Base-by-base conservation (phyloP, 768 basidiomycete species). In the Mycena amicta region DNA sequence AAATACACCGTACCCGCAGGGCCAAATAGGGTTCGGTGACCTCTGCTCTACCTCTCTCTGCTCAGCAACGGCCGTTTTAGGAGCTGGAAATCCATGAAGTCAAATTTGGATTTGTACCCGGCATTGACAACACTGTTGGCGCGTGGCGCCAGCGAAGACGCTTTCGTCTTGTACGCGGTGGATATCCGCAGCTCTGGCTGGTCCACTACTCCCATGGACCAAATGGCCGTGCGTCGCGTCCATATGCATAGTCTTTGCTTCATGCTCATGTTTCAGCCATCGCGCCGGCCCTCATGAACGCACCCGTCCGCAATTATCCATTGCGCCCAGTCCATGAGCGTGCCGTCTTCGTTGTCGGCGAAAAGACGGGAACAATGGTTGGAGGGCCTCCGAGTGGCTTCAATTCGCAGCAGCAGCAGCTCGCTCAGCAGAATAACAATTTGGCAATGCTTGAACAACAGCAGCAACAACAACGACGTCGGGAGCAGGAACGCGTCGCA, bases 91-190 rank as follows among this genome's bases (percentile, higher is more conserved):
- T 93, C 1, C 69, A 76, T 55, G 92, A 94, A 70, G 71, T 82
- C 26, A 92, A 89, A 68, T 86, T 73, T 65, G 92, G 92, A 2
- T 94, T 91, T 69, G 71, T 90, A n/a, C 92, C 92, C 16, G 81
- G 80, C 40, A 75, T 77, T 41, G 92, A 93, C 61, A 68, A 75
- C 8, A 23, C 15, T 23, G 22, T 28, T 49, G 75, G 68, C 58
- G 91, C 92, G 28, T 89, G 80, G 71, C 85, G 91, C 16, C 68
- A 85, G 47, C 82, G 92, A 49, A 76, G 90, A 50, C 84, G 89
- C 5, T 93, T 82, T 69, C 85, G 92, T 33, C 77, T 94, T 33
- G 59, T 74, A 41, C 91, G 89, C 68, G 90, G 89, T 27, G 89
- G 90, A 0, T 84, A 90, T 65, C 81, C 86, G 0, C 83, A 85